phyloP scores from a whole-genome alignment of 306 rosid species.

The cucumber (Cucumis sativus) region Cucumber_9930_V3 NC_026659.2:29836001-29836500 shows the following conservation, averaged over 20 bases:
- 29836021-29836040: constrained; percentile 2
- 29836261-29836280: not conserved
- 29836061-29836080: constrained; percentile 12
- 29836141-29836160: constrained; percentile 57
- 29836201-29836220: not conserved
- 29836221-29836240: constrained; percentile 3
- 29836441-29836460: constrained; percentile 53
- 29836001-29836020: constrained; percentile 64
- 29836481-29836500: constrained; percentile 64
- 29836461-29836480: constrained; percentile 69
- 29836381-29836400: not conserved
- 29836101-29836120: constrained; percentile 75
- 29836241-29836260: not conserved
- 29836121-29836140: constrained; percentile 84
- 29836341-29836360: not conserved
- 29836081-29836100: constrained; percentile 47
- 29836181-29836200: not conserved
- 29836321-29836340: not conserved
- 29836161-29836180: constrained; percentile 50
- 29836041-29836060: constrained; percentile 1
- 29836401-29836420: not conserved
- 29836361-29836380: not conserved
- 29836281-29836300: not conserved
- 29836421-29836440: constrained; percentile 35
- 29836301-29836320: not conserved